Base-by-base conservation (phyloP, 495 filamentous ascomycete species). In the Talaromyces liani region DNA sequence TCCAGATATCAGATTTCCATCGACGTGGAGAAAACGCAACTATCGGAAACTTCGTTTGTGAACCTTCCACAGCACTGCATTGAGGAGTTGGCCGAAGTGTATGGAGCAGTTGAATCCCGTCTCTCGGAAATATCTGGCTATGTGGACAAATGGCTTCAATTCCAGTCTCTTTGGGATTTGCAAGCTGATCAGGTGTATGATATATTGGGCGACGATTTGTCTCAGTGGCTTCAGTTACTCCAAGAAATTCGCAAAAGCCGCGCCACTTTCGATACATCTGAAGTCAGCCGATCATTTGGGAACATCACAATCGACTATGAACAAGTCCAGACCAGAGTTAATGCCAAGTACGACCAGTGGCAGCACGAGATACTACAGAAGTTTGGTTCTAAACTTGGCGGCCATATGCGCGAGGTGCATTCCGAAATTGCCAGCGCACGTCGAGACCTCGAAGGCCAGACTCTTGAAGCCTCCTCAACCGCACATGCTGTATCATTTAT, bases 291-390 rank as follows among this genome's bases (percentile, higher is more conserved):
- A 51, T 89, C 87, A 6, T 98, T 99, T 71, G 94, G 94, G 9
- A 92, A 95, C 70, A 87, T 97, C 59, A 90, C 87, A 7, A 91
- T 99, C 66, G 93, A 98, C 71, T 98, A 98, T 65, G 94, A 97
- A 67, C 94, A 99, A 75, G 94, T 99, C 0, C 95, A 98, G 71
- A 91, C 91, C 34, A 97, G 93, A 73, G 93, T 99, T 72, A 97
- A 97, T 71, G 90, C 91, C 62, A 98, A 97, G 70, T 99, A 99
- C 69, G 95, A 99, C 72, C 95, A 98, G 74, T 99, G 94, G 94
- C 94, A 99, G 70, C 92, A 97, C 66, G 94, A 99, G 62, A 96
- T 99, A 49, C 79, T 97, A 20, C 80, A 88, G 39, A 95, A 95
- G 70, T 99, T 99, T 74, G 95, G 92, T 45, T 81, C 82, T 25